phyloP scores from a whole-genome alignment of 2,329 filamentous ascomycete species.

The Fulvia fulva region DNA sequence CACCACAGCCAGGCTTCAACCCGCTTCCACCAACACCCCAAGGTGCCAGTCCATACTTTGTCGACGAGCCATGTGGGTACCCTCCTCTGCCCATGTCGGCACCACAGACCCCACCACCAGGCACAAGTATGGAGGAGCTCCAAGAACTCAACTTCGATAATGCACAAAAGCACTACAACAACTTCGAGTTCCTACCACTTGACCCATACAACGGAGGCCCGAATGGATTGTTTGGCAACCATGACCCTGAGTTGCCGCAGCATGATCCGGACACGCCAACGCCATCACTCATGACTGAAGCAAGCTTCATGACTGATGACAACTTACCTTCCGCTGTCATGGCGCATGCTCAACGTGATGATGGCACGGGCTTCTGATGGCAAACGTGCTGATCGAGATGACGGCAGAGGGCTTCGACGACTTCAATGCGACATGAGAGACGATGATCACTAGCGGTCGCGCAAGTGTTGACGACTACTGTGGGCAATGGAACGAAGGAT shows the following conservation, averaged over 20 bases:
- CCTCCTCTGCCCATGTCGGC: conserved; percentile 9
- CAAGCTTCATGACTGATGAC: conserved; percentile 28
- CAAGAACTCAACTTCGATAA: not conserved
- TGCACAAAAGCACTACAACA: not conserved
- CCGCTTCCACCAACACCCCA: conserved; percentile 3
- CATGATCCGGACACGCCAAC: conserved; percentile 27
- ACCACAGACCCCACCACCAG: conserved; percentile 15
- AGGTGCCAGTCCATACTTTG: conserved; percentile 22
- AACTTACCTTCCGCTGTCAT: not conserved
- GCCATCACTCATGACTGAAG: conserved; percentile 27
- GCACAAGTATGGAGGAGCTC: conserved; percentile 3
- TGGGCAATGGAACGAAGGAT: not conserved
- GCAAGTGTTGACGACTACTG: conserved; percentile 5
- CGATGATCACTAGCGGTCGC: not conserved
- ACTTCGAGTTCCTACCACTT: conserved; percentile 15
- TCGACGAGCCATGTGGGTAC: conserved; percentile 11
- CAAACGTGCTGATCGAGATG: not conserved
- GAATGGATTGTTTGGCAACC: conserved; percentile 17
- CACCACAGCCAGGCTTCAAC: not conserved
- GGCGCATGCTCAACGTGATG: not conserved
- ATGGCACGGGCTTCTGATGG: not conserved
- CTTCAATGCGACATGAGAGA: not conserved
- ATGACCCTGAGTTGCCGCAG: conserved; percentile 18
- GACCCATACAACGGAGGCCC: conserved; percentile 8
- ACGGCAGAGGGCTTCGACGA: not conserved